Evolutionary conservation across 129 eudicot species (phyloP).

Genomic region (Daucus carota): DNA sequence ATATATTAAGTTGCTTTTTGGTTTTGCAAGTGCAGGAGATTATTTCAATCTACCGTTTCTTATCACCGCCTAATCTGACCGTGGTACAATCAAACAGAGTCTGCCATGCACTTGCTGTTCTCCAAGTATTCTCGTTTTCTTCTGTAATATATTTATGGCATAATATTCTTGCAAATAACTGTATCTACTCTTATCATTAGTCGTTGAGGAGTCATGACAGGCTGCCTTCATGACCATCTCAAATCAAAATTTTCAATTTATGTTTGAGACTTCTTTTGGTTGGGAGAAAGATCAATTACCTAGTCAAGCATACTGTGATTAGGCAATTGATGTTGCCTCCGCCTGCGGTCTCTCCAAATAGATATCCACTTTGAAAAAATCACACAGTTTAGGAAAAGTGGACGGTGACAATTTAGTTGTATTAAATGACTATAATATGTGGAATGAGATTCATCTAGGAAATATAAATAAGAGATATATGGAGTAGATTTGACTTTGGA

Average conservation of each 20-base stretch:
- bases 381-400: no score
- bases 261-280: background rate
- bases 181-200: background rate
- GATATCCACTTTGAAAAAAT: no score
- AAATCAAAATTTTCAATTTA: background rate
- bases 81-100: conserved; percentile 83
- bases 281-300: no score
- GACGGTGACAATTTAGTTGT: no score
- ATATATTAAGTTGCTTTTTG: background rate
- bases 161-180: background rate
- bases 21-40: conserved; percentile 53
- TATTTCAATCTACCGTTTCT: conserved; percentile 69
- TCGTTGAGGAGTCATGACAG: background rate
- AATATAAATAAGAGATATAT: no score
- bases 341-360: no score
- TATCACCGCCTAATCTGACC: conserved; percentile 81
- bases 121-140: conserved; percentile 43
- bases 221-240: background rate
- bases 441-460: no score
- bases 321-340: no score
- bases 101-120: conserved; percentile 88
- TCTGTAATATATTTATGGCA: background rate
- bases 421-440: no score
- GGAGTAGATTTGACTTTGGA: no score
- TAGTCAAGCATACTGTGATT: no score